Base-by-base conservation (phyloP, 805 yeast genomes). In the Myxozyma neotropica region DNA sequence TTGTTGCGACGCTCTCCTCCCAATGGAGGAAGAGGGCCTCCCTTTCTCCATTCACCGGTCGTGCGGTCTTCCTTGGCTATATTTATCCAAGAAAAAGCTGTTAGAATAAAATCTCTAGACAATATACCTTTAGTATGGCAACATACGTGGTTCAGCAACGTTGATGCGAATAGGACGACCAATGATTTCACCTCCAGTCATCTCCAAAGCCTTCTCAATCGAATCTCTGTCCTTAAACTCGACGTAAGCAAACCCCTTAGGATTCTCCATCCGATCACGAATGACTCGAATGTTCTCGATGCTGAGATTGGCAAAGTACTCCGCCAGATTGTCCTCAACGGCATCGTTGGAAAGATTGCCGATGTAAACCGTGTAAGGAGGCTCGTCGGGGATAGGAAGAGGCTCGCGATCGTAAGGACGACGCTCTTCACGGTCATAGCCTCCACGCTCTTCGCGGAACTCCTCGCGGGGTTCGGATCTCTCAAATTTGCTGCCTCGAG, bases 301-400 rank as follows among this genome's bases (percentile, higher is more conserved):
- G 55, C 73, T 78, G 39, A 73, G 73, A 23, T 79, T 76, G 15
- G 53, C 66, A 58, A 77, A 74, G 58, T 72, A 70, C 26, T 68
- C 71, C 29, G 64, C 59, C 26, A 77, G 54, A 54, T 79, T 82
- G 38, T 79, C 83, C 74, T 93, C 97, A 48, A 78, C 74, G 46
- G 83, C 81, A 59, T 88, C 92, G 85, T 88, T 87, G 61, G 96
- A 89, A 71, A 94, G 82, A 77, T 92, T 91, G 72, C 83, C 83
- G 67, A 93, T 80, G 73, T 89, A 84, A n/a, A 96, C 97, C 70
- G 88, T 87, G 80, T 75, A 94, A 55, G 99, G 99, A 19, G 97
- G 91, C 53, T 77, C 81, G 69, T 90, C 93, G 47, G 99, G 99
- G 61, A 94, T 80, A 44, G 96, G 96, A 68, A 77, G 87, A 71